Conservation (phyloP, 768 basidiomycete species). For the Serendipita sp. region DNA sequence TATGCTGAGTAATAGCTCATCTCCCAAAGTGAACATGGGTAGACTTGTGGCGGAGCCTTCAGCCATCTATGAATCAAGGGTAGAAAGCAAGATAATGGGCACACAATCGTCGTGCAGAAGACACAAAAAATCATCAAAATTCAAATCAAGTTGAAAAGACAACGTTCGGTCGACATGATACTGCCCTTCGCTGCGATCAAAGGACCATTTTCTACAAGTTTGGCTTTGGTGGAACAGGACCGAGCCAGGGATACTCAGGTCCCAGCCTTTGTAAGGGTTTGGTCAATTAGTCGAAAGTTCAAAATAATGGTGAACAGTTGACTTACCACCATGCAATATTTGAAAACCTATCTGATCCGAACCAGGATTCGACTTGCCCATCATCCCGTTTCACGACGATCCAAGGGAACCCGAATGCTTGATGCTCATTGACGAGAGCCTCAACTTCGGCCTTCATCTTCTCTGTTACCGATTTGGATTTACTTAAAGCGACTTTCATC, state of each 20-base stretch:
- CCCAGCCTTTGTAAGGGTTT: neutral
- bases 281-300: neutral
- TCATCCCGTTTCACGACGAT: neutral
- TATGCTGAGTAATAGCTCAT: neutral
- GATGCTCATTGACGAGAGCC: neutral
- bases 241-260: neutral
- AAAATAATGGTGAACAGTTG: neutral
- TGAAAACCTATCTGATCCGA: slow-evolving; percentile 1
- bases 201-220: neutral
- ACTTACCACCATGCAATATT: neutral
- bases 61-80: no score
- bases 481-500: neutral
- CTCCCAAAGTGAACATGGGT: neutral
- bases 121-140: no score
- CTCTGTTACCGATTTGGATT: neutral
- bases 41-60: neutral
- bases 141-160: no score
- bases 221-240: neutral
- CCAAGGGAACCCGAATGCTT: slow-evolving; percentile 7
- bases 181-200: no score
- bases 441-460: neutral
- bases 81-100: no score
- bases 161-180: no score
- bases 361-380: neutral
- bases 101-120: no score